Percentiles rank a stretch among this genome's conserved stretches.
These are phyloP conservation scores for Usnea hakonensis DNA, from an alignment of 495 filamentous ascomycete genomes.

Conservation along the genomic window DNA sequence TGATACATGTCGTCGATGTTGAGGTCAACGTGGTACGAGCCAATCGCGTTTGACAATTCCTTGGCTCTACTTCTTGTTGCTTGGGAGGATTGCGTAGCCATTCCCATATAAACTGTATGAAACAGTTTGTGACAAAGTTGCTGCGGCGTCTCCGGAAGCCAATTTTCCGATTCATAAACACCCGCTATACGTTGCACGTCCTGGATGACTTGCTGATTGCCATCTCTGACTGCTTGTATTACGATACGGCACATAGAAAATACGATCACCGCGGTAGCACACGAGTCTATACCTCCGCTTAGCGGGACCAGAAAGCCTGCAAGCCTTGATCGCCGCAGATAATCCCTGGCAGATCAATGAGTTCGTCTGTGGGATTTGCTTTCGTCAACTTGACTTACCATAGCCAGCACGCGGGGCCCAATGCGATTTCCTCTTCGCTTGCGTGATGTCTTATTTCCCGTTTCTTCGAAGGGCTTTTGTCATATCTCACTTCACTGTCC, in stretches of 20 bases:
- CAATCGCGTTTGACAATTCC: constrained; percentile 60
- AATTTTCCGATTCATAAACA: constrained; percentile 41
- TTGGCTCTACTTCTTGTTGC: constrained; percentile 69
- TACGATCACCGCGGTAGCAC: constrained; percentile 58
- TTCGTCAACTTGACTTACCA: constrained; percentile 72
- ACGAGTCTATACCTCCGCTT: constrained; percentile 63
- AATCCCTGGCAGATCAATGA: neutral
- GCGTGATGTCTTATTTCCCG: constrained; percentile 47
- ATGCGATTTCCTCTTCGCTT: constrained; percentile 69
- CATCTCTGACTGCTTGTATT: constrained; percentile 52
- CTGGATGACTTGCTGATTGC: constrained; percentile 60
- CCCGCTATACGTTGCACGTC: constrained; percentile 59
- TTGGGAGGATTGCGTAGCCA: constrained; percentile 54
- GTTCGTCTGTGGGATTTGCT: constrained; percentile 33
- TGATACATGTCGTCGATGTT: constrained; percentile 64
- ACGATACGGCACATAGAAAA: constrained; percentile 74
- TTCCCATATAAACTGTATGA: constrained; percentile 78
- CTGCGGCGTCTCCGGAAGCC: constrained; percentile 42
- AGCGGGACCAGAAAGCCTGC: constrained; percentile 40
- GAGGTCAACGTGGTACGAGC: constrained; percentile 64
- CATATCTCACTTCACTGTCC: constrained; percentile 29
- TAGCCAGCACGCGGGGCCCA: constrained; percentile 64
- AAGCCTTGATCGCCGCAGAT: constrained; percentile 1
- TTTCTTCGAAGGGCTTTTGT: constrained; percentile 35
- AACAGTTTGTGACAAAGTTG: constrained; percentile 61